Base-by-base conservation (phyloP, 2,329 filamentous ascomycete species). In the Alternaria atra region DNA sequence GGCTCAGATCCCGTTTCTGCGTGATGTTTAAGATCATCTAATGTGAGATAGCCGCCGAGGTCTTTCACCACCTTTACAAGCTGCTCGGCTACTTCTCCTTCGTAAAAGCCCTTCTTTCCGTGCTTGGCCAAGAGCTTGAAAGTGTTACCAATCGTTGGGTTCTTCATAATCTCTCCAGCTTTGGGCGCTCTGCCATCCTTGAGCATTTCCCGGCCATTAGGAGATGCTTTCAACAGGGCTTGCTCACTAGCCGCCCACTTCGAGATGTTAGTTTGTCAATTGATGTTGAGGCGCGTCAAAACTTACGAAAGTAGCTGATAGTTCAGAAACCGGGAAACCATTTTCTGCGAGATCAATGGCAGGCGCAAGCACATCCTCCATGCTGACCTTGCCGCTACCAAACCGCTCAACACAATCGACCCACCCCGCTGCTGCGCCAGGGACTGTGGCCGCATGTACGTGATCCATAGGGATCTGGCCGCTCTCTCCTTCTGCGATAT, bases 371-470 rank as follows among this genome's bases (percentile, higher is more conserved):
- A 98, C 89, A 72, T 96, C 88, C 68, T 88, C 86, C 80, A 98
- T 70, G 8, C 84, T 87, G 13, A 98, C 71, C 75, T 91, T 96
- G 2, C 93, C 92, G 77, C 94, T 97, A 15, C 95, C 95, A 73
- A 98, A 97, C 55, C 87, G 88, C 79, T 94, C 90, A 1, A 97
- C 85, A 0, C 91, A 90, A 78, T 99, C 95, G 25, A 92, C 89
- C 95, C 95, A 99, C 1, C 94, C 95, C 0, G 93, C 95, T 0
- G 95, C 88, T 2, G 95, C 94, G 6, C 95, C 95, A 0, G 95
- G 95, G 0, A 95, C 90, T 1, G 94, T 97, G 1, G 93, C 92
- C 9, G 93, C 86, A 74, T 96, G 91, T 13, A 92, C 89, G 73
- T 90, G 94, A 34, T 81, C 80, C 81, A 90, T 87, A 15, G 94